Evolutionary conservation across 305 asterid species (phyloP).

Genomic region (Plantago lanceolata): DNA sequence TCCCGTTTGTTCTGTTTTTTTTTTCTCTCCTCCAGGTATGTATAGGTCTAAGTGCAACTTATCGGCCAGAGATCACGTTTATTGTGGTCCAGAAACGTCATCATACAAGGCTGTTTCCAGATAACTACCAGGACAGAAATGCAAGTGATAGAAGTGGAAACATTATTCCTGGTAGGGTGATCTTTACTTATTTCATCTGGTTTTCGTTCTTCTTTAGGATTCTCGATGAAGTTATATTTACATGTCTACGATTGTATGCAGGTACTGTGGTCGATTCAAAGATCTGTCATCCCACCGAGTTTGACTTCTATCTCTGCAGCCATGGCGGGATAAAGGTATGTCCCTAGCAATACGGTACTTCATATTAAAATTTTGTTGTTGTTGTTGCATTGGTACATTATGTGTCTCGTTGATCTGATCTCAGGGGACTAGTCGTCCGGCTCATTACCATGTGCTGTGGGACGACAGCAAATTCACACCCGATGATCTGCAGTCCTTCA

Average conservation of each 20-base stretch:
- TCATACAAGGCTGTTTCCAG: slow-evolving; percentile 78
- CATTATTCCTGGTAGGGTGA: slow-evolving; percentile 57
- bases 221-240: background rate
- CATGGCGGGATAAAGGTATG: slow-evolving; percentile 91
- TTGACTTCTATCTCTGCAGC: slow-evolving; percentile 93
- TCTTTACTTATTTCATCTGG: background rate
- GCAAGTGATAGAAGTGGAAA: slow-evolving; percentile 78
- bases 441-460: slow-evolving; percentile 90
- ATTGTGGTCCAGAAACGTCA: slow-evolving; percentile 93
- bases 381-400: background rate
- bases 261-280: slow-evolving; percentile 93
- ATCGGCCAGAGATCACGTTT: slow-evolving; percentile 86
- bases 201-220: background rate
- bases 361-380: too few species aligned
- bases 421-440: slow-evolving; percentile 92
- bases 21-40: slow-evolving; percentile 55
- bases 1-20: background rate
- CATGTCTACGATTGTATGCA: slow-evolving; percentile 19
- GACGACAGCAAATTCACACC: slow-evolving; percentile 83
- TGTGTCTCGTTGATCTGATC: background rate
- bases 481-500: slow-evolving; percentile 69
- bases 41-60: slow-evolving; percentile 72
- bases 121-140: slow-evolving; percentile 58
- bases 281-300: slow-evolving; percentile 95
- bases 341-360: background rate